Conservation (phyloP, 768 basidiomycete species). For the Hypsizygus marmoreus region DNA sequence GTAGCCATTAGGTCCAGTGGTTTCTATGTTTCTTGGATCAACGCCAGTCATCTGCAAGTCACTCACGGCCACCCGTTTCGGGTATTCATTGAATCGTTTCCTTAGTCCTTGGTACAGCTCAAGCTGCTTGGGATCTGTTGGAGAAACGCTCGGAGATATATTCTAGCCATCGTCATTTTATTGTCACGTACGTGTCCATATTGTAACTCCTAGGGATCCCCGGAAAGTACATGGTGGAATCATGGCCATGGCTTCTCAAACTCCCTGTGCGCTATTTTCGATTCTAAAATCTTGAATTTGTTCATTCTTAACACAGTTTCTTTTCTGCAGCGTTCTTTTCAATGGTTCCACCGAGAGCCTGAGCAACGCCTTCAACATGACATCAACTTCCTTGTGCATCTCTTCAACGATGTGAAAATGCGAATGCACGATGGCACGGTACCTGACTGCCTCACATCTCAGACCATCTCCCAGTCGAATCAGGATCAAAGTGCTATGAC, state of each 20-base stretch:
- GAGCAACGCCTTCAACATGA: conserved; percentile 39
- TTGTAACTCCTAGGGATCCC: too few relatives aligned
- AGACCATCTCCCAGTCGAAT: conserved; percentile 36
- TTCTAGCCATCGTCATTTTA: conserved; percentile 48
- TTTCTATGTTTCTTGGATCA: conserved; percentile 43
- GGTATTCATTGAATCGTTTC: background rate
- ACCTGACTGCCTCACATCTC: conserved; percentile 41
- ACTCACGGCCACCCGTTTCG: too few relatives aligned
- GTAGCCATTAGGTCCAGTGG: conserved; percentile 34
- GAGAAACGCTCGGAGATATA: conserved; percentile 50
- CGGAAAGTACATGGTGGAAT: conserved; percentile 50
- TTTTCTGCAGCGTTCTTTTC: conserved; percentile 30
- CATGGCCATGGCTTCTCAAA: conserved; percentile 47
- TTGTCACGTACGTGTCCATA: conserved; percentile 42
- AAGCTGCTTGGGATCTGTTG: conserved; percentile 47
- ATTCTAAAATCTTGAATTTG: too few relatives aligned
- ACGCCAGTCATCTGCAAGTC: conserved; percentile 42
- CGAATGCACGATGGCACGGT: conserved; percentile 41
- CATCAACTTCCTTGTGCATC: conserved; percentile 37
- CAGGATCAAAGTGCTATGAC: conserved; percentile 39
- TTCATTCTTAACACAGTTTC: too few relatives aligned
- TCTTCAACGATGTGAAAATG: conserved; percentile 43
- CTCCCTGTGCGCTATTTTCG: conserved; percentile 35
- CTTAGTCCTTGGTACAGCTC: conserved; percentile 46
- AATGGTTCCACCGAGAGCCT: conserved; percentile 47